Evolutionary conservation across 345 rosid genomes (phyloP), one percentile per base, ranked within the genome.

Genomic region (rapeseed (Brassica napus)): DNA sequence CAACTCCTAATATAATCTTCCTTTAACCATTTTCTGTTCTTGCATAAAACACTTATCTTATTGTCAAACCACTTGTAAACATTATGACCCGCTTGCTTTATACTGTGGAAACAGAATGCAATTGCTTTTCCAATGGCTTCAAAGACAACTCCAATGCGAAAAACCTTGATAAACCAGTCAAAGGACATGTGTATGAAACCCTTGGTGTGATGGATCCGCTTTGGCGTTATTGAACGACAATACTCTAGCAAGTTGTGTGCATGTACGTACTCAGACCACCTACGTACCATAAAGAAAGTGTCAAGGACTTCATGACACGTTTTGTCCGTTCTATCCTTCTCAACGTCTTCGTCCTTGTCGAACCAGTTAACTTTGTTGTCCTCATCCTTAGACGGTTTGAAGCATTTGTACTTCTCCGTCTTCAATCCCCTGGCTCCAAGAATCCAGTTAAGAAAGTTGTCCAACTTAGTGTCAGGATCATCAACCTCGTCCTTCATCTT

Each of bases 201-300:
- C 28, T 67, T 81, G 42, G 24, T 57, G 8, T 76, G 78, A 62
- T 72, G 74, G 69, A 90, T 78, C 62, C 42, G 32, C 10, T 24
- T 3, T 0, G 85, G 86, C 14, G 54, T 71, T 3, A 79, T 68
- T 52, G 77, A 31, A 11, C 87, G 77, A 77, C 89, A 88, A 57
- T 76, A 89, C 16, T 86, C 79, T 4, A 91, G 61, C 86, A 91
- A 58, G 82, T 87, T 88, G 81, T 81, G 71, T 12, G 84, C 83
- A 0, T 84, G 71, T 35, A 90, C 75, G 9, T 77, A 82, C 32
- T 84, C 88, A 14, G 86, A 86, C 92, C 95, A 92, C 64, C 92
- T 79, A 4, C 91, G 86, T 57, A 69, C 67, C 2, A 76, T 5
- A 8, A 86, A n/a, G 1, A 69, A 67, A 2, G 87, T 87, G 39